phyloP scores from a whole-genome alignment of 2,329 filamentous ascomycete species.

The Trichothecium sympodiale region DNA sequence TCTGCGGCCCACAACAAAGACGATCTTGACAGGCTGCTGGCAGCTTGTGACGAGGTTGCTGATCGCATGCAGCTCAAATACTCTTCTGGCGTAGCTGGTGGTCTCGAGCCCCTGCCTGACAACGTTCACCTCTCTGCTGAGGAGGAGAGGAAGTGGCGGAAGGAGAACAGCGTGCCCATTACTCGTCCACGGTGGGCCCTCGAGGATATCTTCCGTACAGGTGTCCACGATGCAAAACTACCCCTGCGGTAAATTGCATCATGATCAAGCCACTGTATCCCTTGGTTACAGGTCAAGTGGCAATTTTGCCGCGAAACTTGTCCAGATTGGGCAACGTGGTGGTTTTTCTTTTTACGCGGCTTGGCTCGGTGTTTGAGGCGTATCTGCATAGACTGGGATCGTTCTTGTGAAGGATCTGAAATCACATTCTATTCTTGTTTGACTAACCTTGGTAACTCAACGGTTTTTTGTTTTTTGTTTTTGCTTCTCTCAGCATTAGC shows the following conservation, averaged over 20 bases:
- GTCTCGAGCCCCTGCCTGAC: constrained; percentile 64
- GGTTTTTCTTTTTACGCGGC: no score
- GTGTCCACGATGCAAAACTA: constrained; percentile 65
- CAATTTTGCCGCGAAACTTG: no score
- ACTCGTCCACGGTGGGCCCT: constrained; percentile 70
- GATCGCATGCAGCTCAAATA: constrained; percentile 92
- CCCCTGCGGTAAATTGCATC: constrained; percentile 46
- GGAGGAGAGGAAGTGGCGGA: constrained; percentile 58
- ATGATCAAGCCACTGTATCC: no score
- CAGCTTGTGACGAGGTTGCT: constrained; percentile 85
- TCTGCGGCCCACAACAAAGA: constrained; percentile 97
- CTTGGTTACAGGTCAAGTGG: no score
- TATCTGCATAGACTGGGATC: no score
- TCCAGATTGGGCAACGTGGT: no score
- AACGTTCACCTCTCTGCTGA: constrained; percentile 58
- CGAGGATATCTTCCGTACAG: constrained; percentile 68
- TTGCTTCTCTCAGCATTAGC: no score
- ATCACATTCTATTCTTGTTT: no score
- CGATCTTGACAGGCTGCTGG: constrained; percentile 80
- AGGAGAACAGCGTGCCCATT: constrained; percentile 55
- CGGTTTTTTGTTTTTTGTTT: no score
- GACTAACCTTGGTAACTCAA: no score
- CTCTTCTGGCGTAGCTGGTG: constrained; percentile 89
- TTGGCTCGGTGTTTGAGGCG: no score
- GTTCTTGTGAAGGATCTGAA: no score